Percentiles rank a stretch among this genome's conserved stretches.
Evolutionary conservation across 345 rosid genomes (phyloP).

Genomic region (Euclidium syriacum): DNA sequence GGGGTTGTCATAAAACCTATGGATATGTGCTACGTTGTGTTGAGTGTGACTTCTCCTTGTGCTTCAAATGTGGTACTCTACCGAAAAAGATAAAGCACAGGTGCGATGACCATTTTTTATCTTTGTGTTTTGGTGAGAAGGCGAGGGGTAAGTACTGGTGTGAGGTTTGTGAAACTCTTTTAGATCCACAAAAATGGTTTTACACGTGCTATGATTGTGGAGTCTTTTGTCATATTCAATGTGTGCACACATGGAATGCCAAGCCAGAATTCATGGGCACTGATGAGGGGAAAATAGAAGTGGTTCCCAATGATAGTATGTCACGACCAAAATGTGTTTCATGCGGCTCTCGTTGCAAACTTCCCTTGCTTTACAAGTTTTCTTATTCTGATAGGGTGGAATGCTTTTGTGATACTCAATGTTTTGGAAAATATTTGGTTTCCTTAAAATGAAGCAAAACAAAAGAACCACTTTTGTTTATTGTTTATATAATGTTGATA

Average conservation of each 20-base stretch:
- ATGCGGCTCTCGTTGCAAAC: neutral
- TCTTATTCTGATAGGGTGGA: neutral
- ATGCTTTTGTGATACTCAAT: neutral
- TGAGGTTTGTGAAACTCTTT: neutral
- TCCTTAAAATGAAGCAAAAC: no score
- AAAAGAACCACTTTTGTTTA: no score
- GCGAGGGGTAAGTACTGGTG: neutral
- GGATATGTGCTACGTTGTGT: neutral
- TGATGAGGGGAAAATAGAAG: neutral
- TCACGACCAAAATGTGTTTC: neutral
- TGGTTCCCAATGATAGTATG: neutral
- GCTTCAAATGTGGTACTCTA: neutral
- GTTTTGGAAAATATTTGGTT: no score
- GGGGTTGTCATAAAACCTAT: neutral
- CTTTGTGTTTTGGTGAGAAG: neutral
- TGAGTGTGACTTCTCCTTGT: neutral
- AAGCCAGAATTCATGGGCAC: neutral
- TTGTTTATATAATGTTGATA: no score
- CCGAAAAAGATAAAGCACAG: neutral
- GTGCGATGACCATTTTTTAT: neutral
- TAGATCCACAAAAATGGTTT: neutral
- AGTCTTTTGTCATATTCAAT: neutral
- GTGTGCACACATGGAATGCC: neutral
- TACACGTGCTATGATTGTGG: constrained; percentile 1
- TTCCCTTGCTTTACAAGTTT: neutral